Conservation (phyloP, 805 yeast species). For the Kazachstania psychrophila region DNA sequence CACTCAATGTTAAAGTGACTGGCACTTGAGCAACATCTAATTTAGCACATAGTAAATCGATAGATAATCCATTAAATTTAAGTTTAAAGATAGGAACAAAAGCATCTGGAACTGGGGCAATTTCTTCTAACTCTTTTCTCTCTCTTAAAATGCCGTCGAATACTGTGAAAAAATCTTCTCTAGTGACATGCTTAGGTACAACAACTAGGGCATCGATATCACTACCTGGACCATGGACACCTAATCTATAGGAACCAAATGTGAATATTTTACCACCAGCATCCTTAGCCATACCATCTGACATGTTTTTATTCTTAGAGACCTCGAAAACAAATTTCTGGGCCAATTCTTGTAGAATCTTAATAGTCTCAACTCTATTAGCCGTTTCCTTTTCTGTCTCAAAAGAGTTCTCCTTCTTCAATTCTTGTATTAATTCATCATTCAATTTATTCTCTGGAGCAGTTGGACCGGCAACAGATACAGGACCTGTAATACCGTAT, state of each 20-base stretch:
- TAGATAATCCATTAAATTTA: conserved; percentile 82
- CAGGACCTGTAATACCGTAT: conserved; percentile 44
- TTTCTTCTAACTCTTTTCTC: conserved; percentile 80
- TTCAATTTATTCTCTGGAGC: conserved; percentile 69
- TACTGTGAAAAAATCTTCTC: conserved; percentile 82
- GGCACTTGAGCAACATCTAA: conserved; percentile 83
- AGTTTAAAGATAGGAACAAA: conserved; percentile 94
- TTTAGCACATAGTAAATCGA: conserved; percentile 81
- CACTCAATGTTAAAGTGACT: conserved; percentile 58
- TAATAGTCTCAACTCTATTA: conserved; percentile 68
- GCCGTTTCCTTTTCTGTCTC: conserved; percentile 79
- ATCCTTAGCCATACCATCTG: conserved; percentile 94
- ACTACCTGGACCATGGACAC: conserved; percentile 96
- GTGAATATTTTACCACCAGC: conserved; percentile 98
- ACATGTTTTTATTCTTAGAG: conserved; percentile 76
- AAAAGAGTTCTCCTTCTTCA: conserved; percentile 77
- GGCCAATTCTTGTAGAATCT: conserved; percentile 59
- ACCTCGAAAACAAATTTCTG: conserved; percentile 79
- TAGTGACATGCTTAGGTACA: conserved; percentile 88
- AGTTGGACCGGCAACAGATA: conserved; percentile 78
- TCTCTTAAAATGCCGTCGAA: conserved; percentile 61
- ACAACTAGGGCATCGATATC: conserved; percentile 97
- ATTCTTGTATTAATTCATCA: conserved; percentile 65
- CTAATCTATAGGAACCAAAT: conserved; percentile 86
- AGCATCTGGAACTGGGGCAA: conserved; percentile 91